Conservation (phyloP, 1,139 yeast genomes). For the Debaryomycetaceae sp. region DNA sequence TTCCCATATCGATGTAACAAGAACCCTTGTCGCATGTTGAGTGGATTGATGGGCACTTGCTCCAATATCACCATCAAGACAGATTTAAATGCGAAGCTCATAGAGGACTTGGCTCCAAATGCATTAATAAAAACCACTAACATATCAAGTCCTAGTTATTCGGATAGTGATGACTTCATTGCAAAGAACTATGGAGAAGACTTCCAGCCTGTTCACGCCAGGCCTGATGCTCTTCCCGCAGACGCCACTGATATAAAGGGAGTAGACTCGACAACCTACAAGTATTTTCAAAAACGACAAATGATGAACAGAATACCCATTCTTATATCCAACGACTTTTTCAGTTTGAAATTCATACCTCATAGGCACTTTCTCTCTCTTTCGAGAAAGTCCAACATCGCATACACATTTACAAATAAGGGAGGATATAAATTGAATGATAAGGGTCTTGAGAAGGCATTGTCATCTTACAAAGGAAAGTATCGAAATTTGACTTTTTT, state of each 20-base stretch:
- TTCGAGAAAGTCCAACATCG: conserved; percentile 37
- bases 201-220: conserved; percentile 7
- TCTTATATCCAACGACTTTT: conserved; percentile 17
- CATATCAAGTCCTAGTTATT: neutral
- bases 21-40: too few relatives aligned
- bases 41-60: too few relatives aligned
- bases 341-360: conserved; percentile 27
- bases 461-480: conserved; percentile 26
- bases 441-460: conserved; percentile 16
- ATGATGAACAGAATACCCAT: conserved; percentile 17
- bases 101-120: neutral
- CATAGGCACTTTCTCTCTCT: conserved; percentile 23
- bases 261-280: conserved; percentile 25
- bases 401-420: conserved; percentile 32
- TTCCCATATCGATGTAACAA: too few relatives aligned
- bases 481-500: conserved; percentile 22
- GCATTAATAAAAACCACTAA: too few relatives aligned
- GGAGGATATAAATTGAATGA: conserved; percentile 30
- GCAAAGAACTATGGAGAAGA: conserved; percentile 1
- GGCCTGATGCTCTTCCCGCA: conserved; percentile 19
- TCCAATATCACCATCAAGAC: too few relatives aligned
- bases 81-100: neutral
- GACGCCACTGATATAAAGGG: conserved; percentile 37
- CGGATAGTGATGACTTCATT: neutral
- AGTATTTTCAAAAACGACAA: conserved; percentile 12